phyloP scores from a whole-genome alignment of 2,329 filamentous ascomycete genomes.

The Neodidymelliopsis sp. region DNA sequence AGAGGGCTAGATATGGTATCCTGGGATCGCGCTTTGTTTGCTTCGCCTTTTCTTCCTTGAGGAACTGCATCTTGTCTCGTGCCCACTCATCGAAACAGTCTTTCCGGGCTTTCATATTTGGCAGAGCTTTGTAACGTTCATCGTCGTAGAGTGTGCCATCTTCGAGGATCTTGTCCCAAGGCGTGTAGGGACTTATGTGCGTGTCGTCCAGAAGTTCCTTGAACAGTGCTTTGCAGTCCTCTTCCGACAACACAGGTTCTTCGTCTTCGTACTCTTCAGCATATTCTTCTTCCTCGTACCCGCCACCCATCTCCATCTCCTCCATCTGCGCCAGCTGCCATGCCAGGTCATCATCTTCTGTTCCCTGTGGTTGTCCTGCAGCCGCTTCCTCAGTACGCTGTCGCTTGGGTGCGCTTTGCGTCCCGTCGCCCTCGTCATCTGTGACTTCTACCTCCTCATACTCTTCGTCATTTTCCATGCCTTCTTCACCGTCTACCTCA shows the following conservation, averaged over 20 bases:
- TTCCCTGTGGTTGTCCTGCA: slow-evolving; percentile 69
- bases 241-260: slow-evolving; percentile 73
- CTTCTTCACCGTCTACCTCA: slow-evolving; percentile 49
- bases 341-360: slow-evolving; percentile 93
- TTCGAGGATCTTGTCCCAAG: slow-evolving; percentile 90
- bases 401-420: slow-evolving; percentile 58
- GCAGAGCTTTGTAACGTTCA: slow-evolving; percentile 81
- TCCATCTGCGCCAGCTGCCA: slow-evolving; percentile 91
- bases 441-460: slow-evolving; percentile 82
- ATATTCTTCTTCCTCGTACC: slow-evolving; percentile 69
- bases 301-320: slow-evolving; percentile 79
- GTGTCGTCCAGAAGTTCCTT: slow-evolving; percentile 85
- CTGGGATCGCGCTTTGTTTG: slow-evolving; percentile 83
- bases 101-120: slow-evolving; percentile 80
- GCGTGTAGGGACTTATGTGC: slow-evolving; percentile 82
- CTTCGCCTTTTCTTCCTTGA: slow-evolving; percentile 75
- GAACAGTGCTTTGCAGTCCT: slow-evolving; percentile 81
- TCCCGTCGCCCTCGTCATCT: slow-evolving; percentile 60
- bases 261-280: slow-evolving; percentile 70
- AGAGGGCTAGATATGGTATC: slow-evolving; percentile 81
- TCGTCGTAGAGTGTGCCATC: slow-evolving; percentile 85
- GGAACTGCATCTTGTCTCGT: slow-evolving; percentile 73
- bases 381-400: slow-evolving; percentile 55
- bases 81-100: slow-evolving; percentile 89
- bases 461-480: slow-evolving; percentile 68